Evolutionary conservation across 2,329 filamentous ascomycete species (phyloP).

Genomic region (Paecilomyces fulvus): DNA sequence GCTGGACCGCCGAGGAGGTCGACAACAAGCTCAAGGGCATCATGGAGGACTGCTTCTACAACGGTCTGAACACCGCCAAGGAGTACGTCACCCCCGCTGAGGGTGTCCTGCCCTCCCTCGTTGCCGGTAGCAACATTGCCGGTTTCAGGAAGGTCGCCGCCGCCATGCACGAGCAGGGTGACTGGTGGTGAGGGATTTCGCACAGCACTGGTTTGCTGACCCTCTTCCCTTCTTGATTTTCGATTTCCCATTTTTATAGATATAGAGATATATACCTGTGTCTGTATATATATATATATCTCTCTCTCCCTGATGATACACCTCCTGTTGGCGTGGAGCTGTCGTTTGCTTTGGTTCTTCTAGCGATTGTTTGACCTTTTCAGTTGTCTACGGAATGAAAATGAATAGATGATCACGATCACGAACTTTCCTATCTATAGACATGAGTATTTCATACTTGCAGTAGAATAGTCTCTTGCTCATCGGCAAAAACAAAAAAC

Average conservation of each 20-base stretch:
- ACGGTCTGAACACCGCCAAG: conserved; percentile 80
- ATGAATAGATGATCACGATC: not conserved
- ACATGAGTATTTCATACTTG: no score
- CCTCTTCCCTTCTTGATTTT: not conserved
- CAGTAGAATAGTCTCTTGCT: no score
- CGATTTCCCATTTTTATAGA: conserved; percentile 5
- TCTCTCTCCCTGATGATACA: not conserved
- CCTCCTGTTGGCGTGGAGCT: not conserved
- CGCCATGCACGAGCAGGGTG: conserved; percentile 93
- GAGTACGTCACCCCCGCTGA: conserved; percentile 72
- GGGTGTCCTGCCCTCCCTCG: conserved; percentile 78
- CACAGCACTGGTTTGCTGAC: not conserved
- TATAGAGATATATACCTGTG: not conserved
- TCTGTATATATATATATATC: not conserved
- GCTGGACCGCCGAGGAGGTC: conserved; percentile 83
- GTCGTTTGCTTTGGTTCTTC: not conserved
- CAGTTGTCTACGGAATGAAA: not conserved
- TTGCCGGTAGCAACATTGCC: conserved; percentile 93
- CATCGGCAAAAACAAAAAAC: no score
- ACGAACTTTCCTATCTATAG: not conserved
- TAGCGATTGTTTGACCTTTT: not conserved
- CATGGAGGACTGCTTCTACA: conserved; percentile 90
- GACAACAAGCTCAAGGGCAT: conserved; percentile 84
- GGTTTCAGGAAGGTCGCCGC: conserved; percentile 93
- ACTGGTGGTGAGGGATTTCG: conserved; percentile 59